These are phyloP conservation scores for Sphaerostilbella broomeana DNA, from an alignment of 2,329 filamentous ascomycete species.

Conservation along the genomic window DNA sequence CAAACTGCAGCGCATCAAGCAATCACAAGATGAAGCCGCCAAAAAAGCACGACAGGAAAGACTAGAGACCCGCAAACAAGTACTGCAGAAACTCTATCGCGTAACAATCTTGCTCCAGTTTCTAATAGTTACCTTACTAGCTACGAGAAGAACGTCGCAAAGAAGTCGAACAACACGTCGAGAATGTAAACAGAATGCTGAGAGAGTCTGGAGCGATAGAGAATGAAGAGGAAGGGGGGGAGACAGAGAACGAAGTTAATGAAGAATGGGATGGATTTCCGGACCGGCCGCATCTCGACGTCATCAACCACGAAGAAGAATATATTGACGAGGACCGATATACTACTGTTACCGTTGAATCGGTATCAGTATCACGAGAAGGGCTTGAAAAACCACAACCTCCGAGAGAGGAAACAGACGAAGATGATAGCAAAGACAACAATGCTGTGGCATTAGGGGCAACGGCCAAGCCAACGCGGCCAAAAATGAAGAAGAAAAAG, in stretches of 20 bases:
- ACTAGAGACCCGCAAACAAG: conserved; percentile 67
- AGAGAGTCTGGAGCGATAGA: conserved; percentile 48
- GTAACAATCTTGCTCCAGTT: neutral
- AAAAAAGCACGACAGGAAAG: conserved; percentile 73
- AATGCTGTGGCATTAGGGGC: conserved; percentile 24
- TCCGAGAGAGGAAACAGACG: conserved; percentile 31
- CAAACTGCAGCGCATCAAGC: conserved; percentile 77
- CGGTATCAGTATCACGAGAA: conserved; percentile 71
- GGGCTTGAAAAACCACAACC: conserved; percentile 55
- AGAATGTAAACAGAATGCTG: conserved; percentile 65
- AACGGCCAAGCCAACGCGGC: conserved; percentile 31
- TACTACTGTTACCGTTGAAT: conserved; percentile 90
- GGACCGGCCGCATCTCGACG: conserved; percentile 41
- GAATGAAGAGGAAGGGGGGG: conserved; percentile 33
- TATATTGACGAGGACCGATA: conserved; percentile 96
- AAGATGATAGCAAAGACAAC: conserved; percentile 26
- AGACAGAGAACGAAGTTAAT: conserved; percentile 31
- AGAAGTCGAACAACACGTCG: conserved; percentile 76
- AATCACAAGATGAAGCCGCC: conserved; percentile 74
- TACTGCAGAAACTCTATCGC: conserved; percentile 31
- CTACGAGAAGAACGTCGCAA: conserved; percentile 74
- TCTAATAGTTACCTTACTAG: conserved; percentile 39
- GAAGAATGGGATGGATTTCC: conserved; percentile 62
- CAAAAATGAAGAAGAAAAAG: conserved; percentile 80
- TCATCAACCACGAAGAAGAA: conserved; percentile 78